These are phyloP conservation scores for Phycomyces nitens DNA, from an alignment of 192 early-diverging fungal species.

Conservation along the genomic window DNA sequence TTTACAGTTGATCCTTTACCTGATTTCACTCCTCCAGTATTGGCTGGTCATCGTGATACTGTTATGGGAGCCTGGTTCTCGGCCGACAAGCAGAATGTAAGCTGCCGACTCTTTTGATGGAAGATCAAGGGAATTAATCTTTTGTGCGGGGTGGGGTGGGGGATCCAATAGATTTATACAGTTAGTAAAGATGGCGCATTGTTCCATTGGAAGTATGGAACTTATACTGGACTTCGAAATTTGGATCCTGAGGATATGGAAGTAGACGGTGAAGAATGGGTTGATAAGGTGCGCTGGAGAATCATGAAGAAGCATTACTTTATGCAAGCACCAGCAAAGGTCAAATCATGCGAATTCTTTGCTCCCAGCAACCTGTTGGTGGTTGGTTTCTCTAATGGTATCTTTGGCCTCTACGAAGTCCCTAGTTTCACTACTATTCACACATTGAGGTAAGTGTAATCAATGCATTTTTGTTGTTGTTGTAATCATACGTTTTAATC, in stretches of 20 bases:
- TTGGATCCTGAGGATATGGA: constrained; percentile 59
- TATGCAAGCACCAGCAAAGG: constrained; percentile 70
- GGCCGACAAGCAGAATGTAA: constrained; percentile 49
- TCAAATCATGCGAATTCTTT: constrained; percentile 79
- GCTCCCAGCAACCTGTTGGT: constrained; percentile 67
- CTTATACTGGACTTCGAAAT: constrained; percentile 41
- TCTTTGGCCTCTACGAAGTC: constrained; percentile 98
- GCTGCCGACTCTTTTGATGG: too few relatives aligned
- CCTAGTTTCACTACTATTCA: constrained; percentile 93
- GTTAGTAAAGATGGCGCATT: constrained; percentile 87
- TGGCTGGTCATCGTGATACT: constrained; percentile 82
- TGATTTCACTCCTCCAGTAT: constrained; percentile 67
- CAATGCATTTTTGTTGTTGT: too few relatives aligned
- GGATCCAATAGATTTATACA: constrained; percentile 71
- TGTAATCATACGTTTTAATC: too few relatives aligned
- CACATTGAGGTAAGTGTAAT: constrained; percentile 71
- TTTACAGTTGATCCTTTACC: constrained; percentile 63
- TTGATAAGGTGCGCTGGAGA: constrained; percentile 47
- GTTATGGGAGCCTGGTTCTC: constrained; percentile 86
- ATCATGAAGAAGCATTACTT: constrained; percentile 74
- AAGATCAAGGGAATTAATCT: too few relatives aligned
- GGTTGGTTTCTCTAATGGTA: constrained; percentile 87
- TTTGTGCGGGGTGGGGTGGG: too few relatives aligned
- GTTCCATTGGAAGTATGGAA: constrained; percentile 68
- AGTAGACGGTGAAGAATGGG: constrained; percentile 33